Evolutionary conservation across 1,284 basidiomycete species (phyloP), one percentile per base, ranked within the genome.

Genomic region (Puccinia coronata): DNA sequence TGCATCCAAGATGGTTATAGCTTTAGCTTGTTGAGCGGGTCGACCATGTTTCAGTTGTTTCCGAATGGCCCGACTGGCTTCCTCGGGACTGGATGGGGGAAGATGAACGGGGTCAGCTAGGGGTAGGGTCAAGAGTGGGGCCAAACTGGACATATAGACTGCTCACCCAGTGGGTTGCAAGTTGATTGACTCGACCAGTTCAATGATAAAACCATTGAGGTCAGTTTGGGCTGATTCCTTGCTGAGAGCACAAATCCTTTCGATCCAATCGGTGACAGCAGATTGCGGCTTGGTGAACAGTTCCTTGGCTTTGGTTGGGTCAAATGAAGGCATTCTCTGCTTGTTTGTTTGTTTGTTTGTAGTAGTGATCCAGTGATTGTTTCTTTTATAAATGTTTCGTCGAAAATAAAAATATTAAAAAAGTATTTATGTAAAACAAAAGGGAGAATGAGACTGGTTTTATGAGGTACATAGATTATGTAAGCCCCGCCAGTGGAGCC

Each of bases 11-110:
- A 76, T 43, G 14, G 49, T 63, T 18, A 76, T 25, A 23, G 74
- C 55, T 23, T 76, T 76, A n/a, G 39, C 43, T 20, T 65, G 74
- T 47, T 65, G 36, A 31, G 74, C 2, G 12, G 55, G 34, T 39
- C 41, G 11, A 23, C 74, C 74, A 76, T 76, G 74, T 65, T 76
- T 76, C 31, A 76, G 74, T 31, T 76, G 39, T 49, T 76, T 76
- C 20, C 74, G 74, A 36, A 76, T 63, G 28, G 74, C 74, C 41
- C 74, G 74, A 65, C 74, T 76, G 36, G 74, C 74, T 65, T 76
- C 74, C 63, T 76, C 74, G 16, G 59, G 34, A 63, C 74, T 76
- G 49, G 2, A 9, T 16, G 28, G 14, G 12, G 25, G 49, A 49
- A 20, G 31, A 49, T 53, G 5, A 28, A 12, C 3, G 9, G 25